A percentile compares a stretch with the other conserved stretches of the same genome.
These are phyloP conservation scores for Conringia planisiliqua DNA, from an alignment of 345 rosid species.

Conservation along the genomic window DNA sequence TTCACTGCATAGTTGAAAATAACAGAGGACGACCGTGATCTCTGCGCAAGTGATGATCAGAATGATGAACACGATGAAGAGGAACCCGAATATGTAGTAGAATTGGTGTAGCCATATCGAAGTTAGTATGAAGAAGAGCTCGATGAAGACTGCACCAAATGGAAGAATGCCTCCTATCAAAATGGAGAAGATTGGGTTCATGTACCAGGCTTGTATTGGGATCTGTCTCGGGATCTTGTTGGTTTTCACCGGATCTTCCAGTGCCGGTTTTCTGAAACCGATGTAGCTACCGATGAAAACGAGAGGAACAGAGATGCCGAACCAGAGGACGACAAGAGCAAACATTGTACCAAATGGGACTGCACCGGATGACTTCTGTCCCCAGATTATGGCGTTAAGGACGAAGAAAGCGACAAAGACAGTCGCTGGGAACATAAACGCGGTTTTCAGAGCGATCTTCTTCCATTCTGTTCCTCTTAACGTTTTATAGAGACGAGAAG, in stretches of 20 bases:
- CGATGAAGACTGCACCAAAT: constrained; percentile 93
- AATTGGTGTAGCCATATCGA: constrained; percentile 91
- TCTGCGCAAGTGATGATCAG: constrained; percentile 82
- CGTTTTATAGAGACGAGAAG: constrained; percentile 77
- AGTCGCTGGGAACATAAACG: constrained; percentile 68
- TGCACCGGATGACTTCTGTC: constrained; percentile 89
- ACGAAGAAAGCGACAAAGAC: constrained; percentile 67
- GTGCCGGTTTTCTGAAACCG: constrained; percentile 71
- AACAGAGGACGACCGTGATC: constrained; percentile 87
- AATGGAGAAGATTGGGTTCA: constrained; percentile 77
- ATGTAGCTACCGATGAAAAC: constrained; percentile 71
- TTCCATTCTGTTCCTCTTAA: constrained; percentile 90
- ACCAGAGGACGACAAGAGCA: constrained; percentile 79
- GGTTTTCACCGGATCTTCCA: constrained; percentile 80
- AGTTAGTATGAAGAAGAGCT: constrained; percentile 89
- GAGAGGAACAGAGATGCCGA: constrained; percentile 87
- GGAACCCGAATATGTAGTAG: constrained; percentile 92
- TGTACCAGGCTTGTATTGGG: constrained; percentile 85
- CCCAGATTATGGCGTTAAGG: constrained; percentile 88
- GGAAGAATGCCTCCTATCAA: constrained; percentile 90
- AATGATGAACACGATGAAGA: constrained; percentile 77
- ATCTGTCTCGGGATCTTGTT: constrained; percentile 89
- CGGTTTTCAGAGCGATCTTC: constrained; percentile 69
- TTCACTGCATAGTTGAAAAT: constrained; percentile 93
- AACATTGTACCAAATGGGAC: constrained; percentile 96